Percentiles rank a stretch among this genome's conserved stretches.
These are phyloP conservation scores for Helotiales sp. DNA, from an alignment of 2,329 filamentous ascomycete genomes.

Conservation along the genomic window DNA sequence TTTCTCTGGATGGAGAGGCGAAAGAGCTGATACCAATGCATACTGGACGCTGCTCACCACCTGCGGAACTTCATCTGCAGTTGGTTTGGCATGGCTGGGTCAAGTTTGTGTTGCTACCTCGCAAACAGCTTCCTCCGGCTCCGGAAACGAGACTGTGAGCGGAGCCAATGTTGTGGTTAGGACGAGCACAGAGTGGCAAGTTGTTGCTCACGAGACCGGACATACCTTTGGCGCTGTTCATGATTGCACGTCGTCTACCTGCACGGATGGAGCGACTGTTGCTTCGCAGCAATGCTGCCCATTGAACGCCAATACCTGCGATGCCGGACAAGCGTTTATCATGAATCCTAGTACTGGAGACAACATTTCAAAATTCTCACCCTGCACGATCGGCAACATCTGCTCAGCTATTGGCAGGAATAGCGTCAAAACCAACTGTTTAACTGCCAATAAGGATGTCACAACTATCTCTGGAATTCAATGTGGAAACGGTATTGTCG, in stretches of 20 bases:
- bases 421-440: conserved; percentile 73
- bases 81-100: conserved; percentile 91
- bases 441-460: conserved; percentile 84
- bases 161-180: conserved; percentile 88
- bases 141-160: conserved; percentile 69
- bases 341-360: conserved; percentile 90
- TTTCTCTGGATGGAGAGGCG: conserved; percentile 87
- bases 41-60: conserved; percentile 84
- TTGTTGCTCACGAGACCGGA: conserved; percentile 90
- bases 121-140: conserved; percentile 49
- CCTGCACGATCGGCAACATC: conserved; percentile 90
- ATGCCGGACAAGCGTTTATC: conserved; percentile 78
- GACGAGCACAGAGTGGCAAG: conserved; percentile 86
- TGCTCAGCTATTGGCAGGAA: conserved; percentile 81
- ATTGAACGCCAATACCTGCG: conserved; percentile 63
- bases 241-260: conserved; percentile 76
- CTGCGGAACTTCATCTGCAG: conserved; percentile 76
- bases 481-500: conserved; percentile 97
- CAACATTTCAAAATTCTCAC: conserved; percentile 77
- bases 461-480: conserved; percentile 78
- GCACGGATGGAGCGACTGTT: conserved; percentile 59
- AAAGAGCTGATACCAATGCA: conserved; percentile 75
- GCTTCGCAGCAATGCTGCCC: conserved; percentile 76
- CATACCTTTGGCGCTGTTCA: conserved; percentile 97
- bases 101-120: conserved; percentile 72